Evolutionary conservation across 441 rosid genomes (phyloP), one percentile per base, ranked within the genome.

Genomic region (Brassica hybrid): DNA sequence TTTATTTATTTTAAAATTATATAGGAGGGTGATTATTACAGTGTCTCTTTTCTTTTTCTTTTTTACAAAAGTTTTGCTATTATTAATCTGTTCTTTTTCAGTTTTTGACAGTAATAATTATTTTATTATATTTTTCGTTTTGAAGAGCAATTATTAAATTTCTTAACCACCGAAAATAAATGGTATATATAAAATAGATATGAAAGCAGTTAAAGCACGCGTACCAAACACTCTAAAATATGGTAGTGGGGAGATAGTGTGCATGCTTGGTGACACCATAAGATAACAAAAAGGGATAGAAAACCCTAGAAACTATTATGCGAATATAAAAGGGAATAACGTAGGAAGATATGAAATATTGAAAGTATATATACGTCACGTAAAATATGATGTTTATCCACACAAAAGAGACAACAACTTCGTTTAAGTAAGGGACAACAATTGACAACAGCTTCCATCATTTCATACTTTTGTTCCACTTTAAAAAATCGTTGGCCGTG

Each of bases 311-410:
- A 77, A 71, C 9, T 13, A 32, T 66, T 23, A 71, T 71, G 61
- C 62, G 25, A 65, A 57, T 77, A 54, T 70, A 18, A 5, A 63
- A 41, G 43, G 66, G 62, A 52, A n/a, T 18, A 10, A 41, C 7
- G 16, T 38, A 65, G 30, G 6, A 17, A 5, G 2, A 34, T 13
- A 58, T 7, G 14, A 68, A 45, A 27, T 19, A 1, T 52, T 18
- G 23, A 64, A 38, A 3, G 21, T 5, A 50, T 4, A 27, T 27
- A 27, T 27, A 27, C 32, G 32, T 71, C 76, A 71, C 56, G 41
- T 18, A 13, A 17, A 70, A 13, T n/a, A 54, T 45, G 25, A 71
- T 60, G 65, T 66, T 66, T 77, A 77, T 77, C 76, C 73, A 69
- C 30, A 68, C 63, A 65, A 60, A 56, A 56, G 61, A 19, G 61